Base-by-base conservation (phyloP, 2,329 filamentous ascomycete genomes). In the Ophiostoma himal-ulmi region DNA sequence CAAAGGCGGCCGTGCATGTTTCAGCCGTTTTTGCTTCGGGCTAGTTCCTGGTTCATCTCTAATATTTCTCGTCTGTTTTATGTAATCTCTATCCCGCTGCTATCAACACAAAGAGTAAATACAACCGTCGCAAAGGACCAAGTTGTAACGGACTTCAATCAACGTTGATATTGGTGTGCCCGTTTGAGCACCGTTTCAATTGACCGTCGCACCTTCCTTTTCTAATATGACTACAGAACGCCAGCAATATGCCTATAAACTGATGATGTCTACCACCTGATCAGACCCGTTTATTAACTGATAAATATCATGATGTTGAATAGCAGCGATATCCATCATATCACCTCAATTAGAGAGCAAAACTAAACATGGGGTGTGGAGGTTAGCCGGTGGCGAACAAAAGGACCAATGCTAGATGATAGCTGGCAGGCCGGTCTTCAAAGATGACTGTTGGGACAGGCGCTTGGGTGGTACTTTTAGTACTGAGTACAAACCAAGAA, bases 11-110 rank as follows among this genome's bases (percentile, higher is more conserved):
- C 52, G 52, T 57, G 52, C 52, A 26, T 57, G 52, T 57, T 57
- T 57, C 52, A 57, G 52, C 52, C 52, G 52, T 57, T 57, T 57
- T 57, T 57, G 52, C 52, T 13, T 57, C 26, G 8, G n/a, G 52
- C 8, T 57, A 26, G n/a, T 57, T 57, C 26, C 22, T 26, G 8
- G 13, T 57, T 57, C 39, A 3, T 44, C n/a, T 57, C 1, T 8
- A n/a, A 30, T 30, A 30, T 30, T 48, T 48, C 8, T 14, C 41
- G 30, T 3, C 2, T 30, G 2, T 30, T 30, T 30, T 30, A 30
- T 30, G 30, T 30, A 3, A 14, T 3, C 14, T 1, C 41, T 17
- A 14, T 44, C 41, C 41, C 11, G 41, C 30, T 44, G 20, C 14
- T 44, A 11, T 44, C 41, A 5, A 14, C 41, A 44, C 41, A 44